Evolutionary conservation across 768 basidiomycete genomes (phyloP), one percentile per base, ranked within the genome.

Genomic region (Dentipellis fragilis): DNA sequence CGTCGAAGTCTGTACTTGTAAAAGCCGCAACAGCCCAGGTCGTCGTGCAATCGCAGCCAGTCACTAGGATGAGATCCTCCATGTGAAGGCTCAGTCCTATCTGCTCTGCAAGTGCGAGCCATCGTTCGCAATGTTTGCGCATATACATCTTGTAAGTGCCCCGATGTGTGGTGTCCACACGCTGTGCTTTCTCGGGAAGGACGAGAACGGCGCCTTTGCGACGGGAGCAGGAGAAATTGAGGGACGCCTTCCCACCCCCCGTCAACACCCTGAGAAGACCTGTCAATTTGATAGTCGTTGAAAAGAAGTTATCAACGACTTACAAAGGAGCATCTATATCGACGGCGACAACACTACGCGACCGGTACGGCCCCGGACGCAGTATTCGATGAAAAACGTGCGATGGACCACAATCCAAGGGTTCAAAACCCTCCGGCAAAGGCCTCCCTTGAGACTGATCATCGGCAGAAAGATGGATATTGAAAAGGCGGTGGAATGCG

Each of bases 11-110:
- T 29, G 45, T 21, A 39, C 54, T 52, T 8, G 16, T 46, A 49
- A 61, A 59, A 7, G 58, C 49, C 17, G 60, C 60, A 52, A 59
- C 48, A 14, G 60, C 60, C 60, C 60, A 61, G 1, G 60, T 54
- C 5, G 35, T 50, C 23, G 60, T 59, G 5, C 48, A 19, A 46
- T 61, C 60, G 21, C 60, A 61, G 10, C 60, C 58, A 14, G 60
- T 61, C 52, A 61, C 58, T 0, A 61, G 54, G 21, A 61, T 48
- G 16, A 61, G 49, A 16, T 61, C 58, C 29, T 59, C 60, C 17
- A 61, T 37, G 49, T 37, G 52, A 52, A 54, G 50, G 14, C 49
- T 50, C 10, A 52, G 55, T 7, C 46, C 14, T 1, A 50, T 38
- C n/a, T 8, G 0, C n/a, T 34, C 5, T 12, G 58, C 58, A 12